These are phyloP conservation scores for Trichosporon asahii DNA, from an alignment of 1,284 basidiomycete species.

Conservation along the genomic window DNA sequence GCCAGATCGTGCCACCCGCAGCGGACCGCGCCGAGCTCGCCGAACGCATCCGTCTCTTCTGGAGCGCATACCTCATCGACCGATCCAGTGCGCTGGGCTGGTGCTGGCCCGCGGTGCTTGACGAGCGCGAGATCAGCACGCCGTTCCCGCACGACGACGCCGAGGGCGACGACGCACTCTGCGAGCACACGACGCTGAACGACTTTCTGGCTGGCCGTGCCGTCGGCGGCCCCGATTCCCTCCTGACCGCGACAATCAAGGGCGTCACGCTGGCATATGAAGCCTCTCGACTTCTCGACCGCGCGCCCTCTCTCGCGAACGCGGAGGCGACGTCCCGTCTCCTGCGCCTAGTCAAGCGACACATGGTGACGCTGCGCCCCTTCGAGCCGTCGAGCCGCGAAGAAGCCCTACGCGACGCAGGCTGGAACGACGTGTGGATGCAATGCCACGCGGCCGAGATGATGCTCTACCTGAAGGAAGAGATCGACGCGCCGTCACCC, in stretches of 20 bases:
- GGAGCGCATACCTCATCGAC: slow-evolving; percentile 39
- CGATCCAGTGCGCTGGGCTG: slow-evolving; percentile 16
- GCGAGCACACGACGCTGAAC: slow-evolving; percentile 29
- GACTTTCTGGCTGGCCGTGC: slow-evolving; percentile 26
- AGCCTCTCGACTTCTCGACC: slow-evolving; percentile 17
- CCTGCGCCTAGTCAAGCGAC: slow-evolving; percentile 24
- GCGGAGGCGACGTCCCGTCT: slow-evolving; percentile 26
- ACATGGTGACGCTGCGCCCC: slow-evolving; percentile 28
- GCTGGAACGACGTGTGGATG: slow-evolving; percentile 31
- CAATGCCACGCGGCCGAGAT: slow-evolving; percentile 23
- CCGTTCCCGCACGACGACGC: slow-evolving; percentile 45
- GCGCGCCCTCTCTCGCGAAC: slow-evolving; percentile 13
- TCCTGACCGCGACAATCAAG: slow-evolving; percentile 28
- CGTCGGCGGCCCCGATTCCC: slow-evolving; percentile 21
- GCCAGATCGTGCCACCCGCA: slow-evolving; percentile 28
- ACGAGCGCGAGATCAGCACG: slow-evolving; percentile 43
- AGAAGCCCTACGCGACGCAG: slow-evolving; percentile 15
- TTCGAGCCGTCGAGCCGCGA: slow-evolving; percentile 18
- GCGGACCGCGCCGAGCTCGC: slow-evolving; percentile 29
- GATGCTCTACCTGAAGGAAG: slow-evolving; percentile 32
- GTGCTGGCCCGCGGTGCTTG: slow-evolving; percentile 25
- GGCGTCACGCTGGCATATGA: slow-evolving; percentile 28
- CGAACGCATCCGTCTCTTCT: slow-evolving; percentile 45
- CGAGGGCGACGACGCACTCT: slow-evolving; percentile 28
- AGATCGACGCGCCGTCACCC: slow-evolving; percentile 25